Evolutionary conservation across 2,329 filamentous ascomycete genomes (phyloP), one percentile per base, ranked within the genome.

Genomic region (Fusarium succisae): DNA sequence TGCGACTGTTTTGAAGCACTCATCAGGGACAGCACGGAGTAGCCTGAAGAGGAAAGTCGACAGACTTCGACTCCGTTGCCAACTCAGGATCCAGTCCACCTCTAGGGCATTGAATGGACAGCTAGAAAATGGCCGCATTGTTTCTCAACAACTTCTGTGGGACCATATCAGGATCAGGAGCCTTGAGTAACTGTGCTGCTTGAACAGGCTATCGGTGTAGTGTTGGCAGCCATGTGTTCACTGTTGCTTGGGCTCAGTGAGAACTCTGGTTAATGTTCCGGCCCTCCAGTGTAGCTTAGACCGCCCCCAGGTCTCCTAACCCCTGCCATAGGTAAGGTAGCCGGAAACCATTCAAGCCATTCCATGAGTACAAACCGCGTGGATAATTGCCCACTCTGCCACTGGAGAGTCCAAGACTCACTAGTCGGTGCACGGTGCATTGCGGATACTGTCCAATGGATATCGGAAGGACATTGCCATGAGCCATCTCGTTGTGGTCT

Each of bases 31-130:
- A 35, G 35, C 41, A 70, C 66, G 67, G 66, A 70, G 47, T 24
- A 44, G 53, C 66, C 58, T 51, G 65, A 70, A 66, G 39, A 50
- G 66, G 66, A 32, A 70, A 70, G 67, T 66, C 59, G 28, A 30
- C 28, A 56, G 57, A 45, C 63, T 28, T 68, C 22, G 15, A 51
- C 51, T 39, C 45, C 22, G 24, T 26, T 67, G 54, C 65, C 54
- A 68, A 61, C 63, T 54, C 65, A 50, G 32, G 39, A 32, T 37
- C 37, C 63, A 50, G 30, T 59, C 45, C 59, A 35, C 54, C 30
- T 62, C 14, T 30, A 24, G 50, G 38, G 17, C 20, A 54, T 20
- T 28, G 37, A 50, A 38, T 24, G 20, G 22, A 26, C 38, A 68
- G 22, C 30, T 50, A 43, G 61, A 44, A 55, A 15, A 47, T 55